A percentile compares a stretch with the other conserved stretches of the same genome.
Conservation (phyloP, 2,329 filamentous ascomycete species). For the Diaporthe sp. region DNA sequence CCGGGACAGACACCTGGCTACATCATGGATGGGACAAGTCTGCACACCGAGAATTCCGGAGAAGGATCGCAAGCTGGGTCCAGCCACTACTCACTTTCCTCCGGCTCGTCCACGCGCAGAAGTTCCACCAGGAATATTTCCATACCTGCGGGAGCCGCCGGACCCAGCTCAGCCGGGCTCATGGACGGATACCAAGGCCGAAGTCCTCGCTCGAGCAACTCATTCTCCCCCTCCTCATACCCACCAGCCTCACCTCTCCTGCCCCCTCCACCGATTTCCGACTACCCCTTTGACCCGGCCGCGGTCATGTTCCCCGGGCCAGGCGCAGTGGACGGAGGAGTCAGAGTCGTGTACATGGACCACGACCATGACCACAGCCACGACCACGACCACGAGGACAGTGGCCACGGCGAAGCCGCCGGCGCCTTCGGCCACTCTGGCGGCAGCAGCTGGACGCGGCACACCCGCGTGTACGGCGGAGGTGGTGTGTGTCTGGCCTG, state of each 20-base stretch:
- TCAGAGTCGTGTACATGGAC: constrained; percentile 38
- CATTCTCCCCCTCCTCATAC: constrained; percentile 63
- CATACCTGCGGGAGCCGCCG: constrained; percentile 37
- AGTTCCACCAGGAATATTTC: constrained; percentile 45
- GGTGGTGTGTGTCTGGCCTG: constrained; percentile 68
- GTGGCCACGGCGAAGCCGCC: constrained; percentile 65
- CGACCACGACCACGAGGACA: constrained; percentile 58
- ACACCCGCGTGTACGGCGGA: constrained; percentile 72
- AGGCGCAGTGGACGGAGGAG: constrained; percentile 37
- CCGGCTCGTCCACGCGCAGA: constrained; percentile 36
- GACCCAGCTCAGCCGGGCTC: constrained; percentile 33
- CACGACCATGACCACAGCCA: constrained; percentile 37
- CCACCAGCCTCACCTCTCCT: constrained; percentile 62
- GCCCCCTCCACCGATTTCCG: constrained; percentile 60
- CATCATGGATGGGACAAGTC: constrained; percentile 46
- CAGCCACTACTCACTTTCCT: neutral
- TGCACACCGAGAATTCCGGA: constrained; percentile 30
- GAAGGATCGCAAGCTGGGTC: neutral
- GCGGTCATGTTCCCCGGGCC: constrained; percentile 46
- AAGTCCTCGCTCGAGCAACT: constrained; percentile 38
- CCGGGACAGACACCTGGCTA: constrained; percentile 65
- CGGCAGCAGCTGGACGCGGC: constrained; percentile 67
- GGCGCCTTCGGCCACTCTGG: constrained; percentile 59
- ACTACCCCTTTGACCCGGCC: constrained; percentile 46
- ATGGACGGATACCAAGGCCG: constrained; percentile 32